Conservation (phyloP, 1,284 basidiomycete genomes). For the Rugosomyces carneus region DNA sequence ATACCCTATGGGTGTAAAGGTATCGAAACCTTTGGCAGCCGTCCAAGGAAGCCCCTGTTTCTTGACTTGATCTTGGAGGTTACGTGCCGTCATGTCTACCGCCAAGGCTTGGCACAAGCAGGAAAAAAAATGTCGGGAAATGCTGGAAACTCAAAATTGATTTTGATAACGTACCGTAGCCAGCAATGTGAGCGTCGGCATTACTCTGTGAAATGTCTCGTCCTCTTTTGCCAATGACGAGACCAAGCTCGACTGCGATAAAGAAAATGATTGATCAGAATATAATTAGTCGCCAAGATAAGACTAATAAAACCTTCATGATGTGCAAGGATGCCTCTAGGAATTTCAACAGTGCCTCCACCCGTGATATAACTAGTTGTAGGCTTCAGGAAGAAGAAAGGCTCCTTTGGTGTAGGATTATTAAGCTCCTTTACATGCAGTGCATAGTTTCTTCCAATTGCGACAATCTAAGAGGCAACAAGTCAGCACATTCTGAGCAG, state of each 20-base stretch:
- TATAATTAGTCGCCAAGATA: background rate
- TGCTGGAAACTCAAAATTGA: background rate
- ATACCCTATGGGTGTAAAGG: constrained; percentile 79
- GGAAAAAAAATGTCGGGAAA: background rate
- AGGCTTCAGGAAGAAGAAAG: constrained; percentile 98
- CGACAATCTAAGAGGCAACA: constrained; percentile 67
- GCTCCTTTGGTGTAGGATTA: constrained; percentile 88
- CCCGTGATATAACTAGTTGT: constrained; percentile 84
- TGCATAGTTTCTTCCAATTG: constrained; percentile 81
- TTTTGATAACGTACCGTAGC: constrained; percentile 66
- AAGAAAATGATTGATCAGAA: background rate
- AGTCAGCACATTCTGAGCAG: background rate
- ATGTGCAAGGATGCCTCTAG: constrained; percentile 78
- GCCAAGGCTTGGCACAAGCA: constrained; percentile 65
- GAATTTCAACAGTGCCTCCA: constrained; percentile 81
- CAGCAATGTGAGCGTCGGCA: constrained; percentile 79
- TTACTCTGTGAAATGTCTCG: constrained; percentile 73
- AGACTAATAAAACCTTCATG: constrained; percentile 71
- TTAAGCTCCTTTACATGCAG: constrained; percentile 91
- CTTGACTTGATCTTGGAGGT: constrained; percentile 92
- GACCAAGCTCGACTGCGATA: constrained; percentile 93
- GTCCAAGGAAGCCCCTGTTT: constrained; percentile 93
- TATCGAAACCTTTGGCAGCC: constrained; percentile 87
- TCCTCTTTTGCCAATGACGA: constrained; percentile 87
- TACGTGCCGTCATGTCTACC: constrained; percentile 93